These are phyloP conservation scores for Delonix regia DNA, from an alignment of 306 rosid species.

Conservation along the genomic window DNA sequence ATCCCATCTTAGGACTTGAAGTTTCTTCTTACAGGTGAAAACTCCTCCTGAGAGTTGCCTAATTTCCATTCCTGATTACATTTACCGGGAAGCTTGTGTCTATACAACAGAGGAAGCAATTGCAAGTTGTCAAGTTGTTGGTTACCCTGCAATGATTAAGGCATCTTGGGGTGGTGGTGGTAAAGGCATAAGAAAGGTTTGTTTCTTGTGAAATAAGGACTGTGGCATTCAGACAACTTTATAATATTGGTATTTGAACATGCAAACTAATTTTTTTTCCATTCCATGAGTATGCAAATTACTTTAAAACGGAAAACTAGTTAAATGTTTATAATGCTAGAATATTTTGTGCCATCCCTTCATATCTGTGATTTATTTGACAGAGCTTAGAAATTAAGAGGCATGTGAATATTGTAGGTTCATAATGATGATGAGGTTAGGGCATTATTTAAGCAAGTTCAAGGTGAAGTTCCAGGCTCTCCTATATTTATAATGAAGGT, in stretches of 20 bases:
- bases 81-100: slow-evolving; percentile 95
- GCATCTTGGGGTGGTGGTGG: slow-evolving; percentile 99
- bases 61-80: slow-evolving; percentile 83
- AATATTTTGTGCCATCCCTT: slow-evolving; percentile 28
- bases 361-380: slow-evolving; percentile 23
- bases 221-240: slow-evolving; percentile 18
- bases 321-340: slow-evolving; percentile 12
- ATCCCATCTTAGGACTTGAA: slow-evolving; percentile 17
- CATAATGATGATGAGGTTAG: slow-evolving; percentile 98
- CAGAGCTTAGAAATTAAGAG: slow-evolving; percentile 28
- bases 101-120: slow-evolving; percentile 96
- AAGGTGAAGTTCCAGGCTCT: slow-evolving; percentile 99
- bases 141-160: slow-evolving; percentile 99
- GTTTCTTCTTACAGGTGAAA: slow-evolving; percentile 70
- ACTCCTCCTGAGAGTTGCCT: slow-evolving; percentile 72
- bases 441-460: slow-evolving; percentile 99
- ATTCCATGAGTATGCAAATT: slow-evolving; percentile 19
- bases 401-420: slow-evolving; percentile 61
- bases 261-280: slow-evolving; percentile 16
- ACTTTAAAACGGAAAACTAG: slow-evolving; percentile 20
- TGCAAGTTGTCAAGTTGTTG: slow-evolving; percentile 95
- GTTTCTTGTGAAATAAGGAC: slow-evolving; percentile 40
- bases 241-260: slow-evolving; percentile 17
- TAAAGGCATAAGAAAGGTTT: slow-evolving; percentile 99
- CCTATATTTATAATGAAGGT: slow-evolving; percentile 99